Conservation (phyloP, 495 filamentous ascomycete genomes). For the Hamigera avellanea region DNA sequence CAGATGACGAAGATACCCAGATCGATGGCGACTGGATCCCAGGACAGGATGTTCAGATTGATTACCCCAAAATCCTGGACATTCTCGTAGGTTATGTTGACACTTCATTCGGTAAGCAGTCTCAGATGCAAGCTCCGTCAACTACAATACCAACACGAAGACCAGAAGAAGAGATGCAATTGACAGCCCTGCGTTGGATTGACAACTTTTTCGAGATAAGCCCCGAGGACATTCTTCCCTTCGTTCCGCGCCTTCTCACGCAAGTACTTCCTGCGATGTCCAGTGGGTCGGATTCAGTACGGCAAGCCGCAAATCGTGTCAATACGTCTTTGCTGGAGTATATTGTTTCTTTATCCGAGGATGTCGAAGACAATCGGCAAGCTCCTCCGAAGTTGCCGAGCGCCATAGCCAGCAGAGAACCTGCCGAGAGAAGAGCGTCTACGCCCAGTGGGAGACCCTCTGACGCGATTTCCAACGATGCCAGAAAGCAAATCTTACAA, state of each 20-base stretch:
- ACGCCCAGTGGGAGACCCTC: constrained; percentile 31
- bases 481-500: constrained; percentile 20
- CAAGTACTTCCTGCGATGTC: constrained; percentile 93
- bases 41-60: constrained; percentile 92
- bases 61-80: constrained; percentile 82
- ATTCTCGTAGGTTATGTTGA: constrained; percentile 87
- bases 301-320: constrained; percentile 76
- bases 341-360: constrained; percentile 81
- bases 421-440: constrained; percentile 42
- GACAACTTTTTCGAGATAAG: constrained; percentile 95
- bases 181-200: constrained; percentile 90
- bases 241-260: constrained; percentile 81
- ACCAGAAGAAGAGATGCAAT: constrained; percentile 73
- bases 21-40: constrained; percentile 90
- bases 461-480: constrained; percentile 19
- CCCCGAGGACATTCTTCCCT: constrained; percentile 92
- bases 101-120: constrained; percentile 55
- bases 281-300: constrained; percentile 77
- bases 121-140: not conserved
- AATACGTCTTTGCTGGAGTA: constrained; percentile 86
- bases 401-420: constrained; percentile 36
- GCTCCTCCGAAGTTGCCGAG: constrained; percentile 25
- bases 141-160: constrained; percentile 1
- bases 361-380: constrained; percentile 36
- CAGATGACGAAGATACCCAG: constrained; percentile 51